These are phyloP conservation scores for Gliomastix tumulicola DNA, from an alignment of 2,329 filamentous ascomycete species.

Conservation along the genomic window DNA sequence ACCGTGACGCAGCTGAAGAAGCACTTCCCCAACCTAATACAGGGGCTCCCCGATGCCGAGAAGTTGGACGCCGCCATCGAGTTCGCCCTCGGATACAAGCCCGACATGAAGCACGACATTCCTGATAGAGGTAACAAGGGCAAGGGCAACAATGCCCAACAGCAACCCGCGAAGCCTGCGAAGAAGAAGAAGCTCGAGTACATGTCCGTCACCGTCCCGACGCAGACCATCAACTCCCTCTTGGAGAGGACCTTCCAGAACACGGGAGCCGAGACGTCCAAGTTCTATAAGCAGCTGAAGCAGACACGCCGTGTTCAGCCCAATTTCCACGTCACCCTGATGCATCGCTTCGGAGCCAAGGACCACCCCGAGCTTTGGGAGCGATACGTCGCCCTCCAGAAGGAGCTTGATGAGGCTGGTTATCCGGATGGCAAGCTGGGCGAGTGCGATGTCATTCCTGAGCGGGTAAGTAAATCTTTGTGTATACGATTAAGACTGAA, in stretches of 20 bases:
- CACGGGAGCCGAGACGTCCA: slow-evolving; percentile 31
- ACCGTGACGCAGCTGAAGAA: slow-evolving; percentile 65
- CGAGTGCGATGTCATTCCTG: slow-evolving; percentile 55
- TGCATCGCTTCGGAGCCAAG: slow-evolving; percentile 64
- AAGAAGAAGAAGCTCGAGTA: slow-evolving; percentile 49
- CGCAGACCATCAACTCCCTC: slow-evolving; percentile 35
- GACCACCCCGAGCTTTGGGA: slow-evolving; percentile 68
- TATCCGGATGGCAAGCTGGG: slow-evolving; percentile 39
- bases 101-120: slow-evolving; percentile 69
- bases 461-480: slow-evolving; percentile 39
- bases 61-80: slow-evolving; percentile 77
- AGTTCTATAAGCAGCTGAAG: slow-evolving; percentile 70
- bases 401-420: slow-evolving; percentile 26
- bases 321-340: slow-evolving; percentile 90
- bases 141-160: slow-evolving; percentile 17
- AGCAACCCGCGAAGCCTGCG: slow-evolving; percentile 20
- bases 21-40: slow-evolving; percentile 72
- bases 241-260: slow-evolving; percentile 66
- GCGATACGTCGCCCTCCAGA: slow-evolving; percentile 57
- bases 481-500: too few relatives aligned
- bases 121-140: slow-evolving; percentile 42
- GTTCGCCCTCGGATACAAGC: slow-evolving; percentile 68
- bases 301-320: slow-evolving; percentile 68
- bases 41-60: slow-evolving; percentile 60
- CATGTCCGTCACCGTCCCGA: slow-evolving; percentile 42